Base-by-base conservation (phyloP, 208 protist genomes). In the Leishmania braziliensis region DNA sequence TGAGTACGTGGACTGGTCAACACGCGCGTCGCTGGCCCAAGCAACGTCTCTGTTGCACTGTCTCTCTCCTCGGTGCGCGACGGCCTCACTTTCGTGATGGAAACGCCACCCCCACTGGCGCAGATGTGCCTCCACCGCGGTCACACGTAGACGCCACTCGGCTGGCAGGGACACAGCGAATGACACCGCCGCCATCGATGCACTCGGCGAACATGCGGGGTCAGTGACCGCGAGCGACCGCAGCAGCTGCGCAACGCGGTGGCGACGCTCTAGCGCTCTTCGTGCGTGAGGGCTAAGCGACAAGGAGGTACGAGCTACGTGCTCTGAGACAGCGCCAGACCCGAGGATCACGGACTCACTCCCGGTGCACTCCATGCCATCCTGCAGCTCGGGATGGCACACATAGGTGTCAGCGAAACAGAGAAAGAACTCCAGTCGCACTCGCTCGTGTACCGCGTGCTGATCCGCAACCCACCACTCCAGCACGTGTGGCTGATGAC, bases 381-480 rank as follows among this genome's bases (percentile, higher is more conserved):
- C 39, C 56, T n/a, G 66, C 69, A 71, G 50, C 63, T 62, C 86
- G 5, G 80, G 75, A 36, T 91, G 89, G 9, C 56, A 36, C 72
- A 97, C 91, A 76, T 90, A 97, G n/a, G 91, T 90, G 68, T 95
- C 93, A 4, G 90, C 91, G 58, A 89, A 91, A 65, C 80, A 75
- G 16, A 93, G 69, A 63, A 97, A 95, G 69, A 87, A 91, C 84
- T 97, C 91, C 10, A 97, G 83, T 0, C 93, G 88, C 16, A 94
- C 73, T 2, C 93, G 87, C 79, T 97, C 91, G 79, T 97, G 93
- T 43, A 94, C 83, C 10, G 93, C 93, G 82, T 97, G 93, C 81
- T 94, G 93, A 70, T 97, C 93, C 3, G 85, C 46, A 16, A 97
- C 48, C 82, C 84, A 89, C 86, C 85, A 91, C 60, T 60, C 63